These are phyloP conservation scores for Fusarium euwallaceae DNA, from an alignment of 2,329 filamentous ascomycete genomes.

Conservation along the genomic window DNA sequence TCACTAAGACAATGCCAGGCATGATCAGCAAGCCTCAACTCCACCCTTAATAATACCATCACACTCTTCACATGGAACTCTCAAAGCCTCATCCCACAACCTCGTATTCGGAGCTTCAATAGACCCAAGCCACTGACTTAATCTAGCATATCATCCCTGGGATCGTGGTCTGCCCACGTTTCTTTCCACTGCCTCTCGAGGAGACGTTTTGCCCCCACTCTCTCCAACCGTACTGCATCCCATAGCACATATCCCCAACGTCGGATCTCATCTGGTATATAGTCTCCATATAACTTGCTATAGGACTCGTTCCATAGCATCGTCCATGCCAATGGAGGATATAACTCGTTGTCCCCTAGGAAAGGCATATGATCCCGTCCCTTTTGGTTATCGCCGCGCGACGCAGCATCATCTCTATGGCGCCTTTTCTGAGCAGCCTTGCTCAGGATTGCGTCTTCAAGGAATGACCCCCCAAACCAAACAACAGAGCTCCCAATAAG, in stretches of 20 bases:
- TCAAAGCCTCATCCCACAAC: background rate
- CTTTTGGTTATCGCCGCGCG: background rate
- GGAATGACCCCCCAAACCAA: background rate
- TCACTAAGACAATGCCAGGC: background rate
- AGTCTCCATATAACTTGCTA: background rate
- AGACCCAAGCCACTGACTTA: background rate
- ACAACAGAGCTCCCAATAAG: background rate
- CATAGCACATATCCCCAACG: constrained; percentile 2
- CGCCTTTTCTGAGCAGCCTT: background rate
- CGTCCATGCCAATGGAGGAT: background rate
- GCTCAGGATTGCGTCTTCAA: background rate
- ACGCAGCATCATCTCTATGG: background rate
- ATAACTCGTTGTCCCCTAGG: background rate
- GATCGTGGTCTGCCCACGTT: background rate
- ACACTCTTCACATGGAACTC: background rate
- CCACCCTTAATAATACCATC: background rate
- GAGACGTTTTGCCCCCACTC: background rate
- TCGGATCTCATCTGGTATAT: background rate
- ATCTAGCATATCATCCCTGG: background rate
- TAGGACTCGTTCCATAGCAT: background rate
- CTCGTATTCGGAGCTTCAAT: background rate
- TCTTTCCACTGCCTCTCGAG: background rate
- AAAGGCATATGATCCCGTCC: background rate
- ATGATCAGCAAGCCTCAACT: constrained; percentile 3
- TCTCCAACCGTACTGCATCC: background rate